phyloP scores from a whole-genome alignment of 1,284 basidiomycete species.

The Chalciporus sp. region DNA sequence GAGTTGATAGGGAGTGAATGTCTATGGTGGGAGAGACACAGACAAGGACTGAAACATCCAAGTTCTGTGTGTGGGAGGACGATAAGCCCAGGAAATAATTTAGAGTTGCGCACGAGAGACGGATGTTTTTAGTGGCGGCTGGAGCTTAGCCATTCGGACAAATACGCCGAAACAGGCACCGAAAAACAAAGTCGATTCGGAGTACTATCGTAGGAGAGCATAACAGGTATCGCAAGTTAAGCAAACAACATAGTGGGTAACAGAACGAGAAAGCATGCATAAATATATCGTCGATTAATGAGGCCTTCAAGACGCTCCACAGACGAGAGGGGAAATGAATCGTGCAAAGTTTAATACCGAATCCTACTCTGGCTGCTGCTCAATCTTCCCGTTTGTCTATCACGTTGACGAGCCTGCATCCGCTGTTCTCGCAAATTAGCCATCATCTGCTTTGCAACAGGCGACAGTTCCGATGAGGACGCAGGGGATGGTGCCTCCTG shows the following conservation, averaged over 20 bases:
- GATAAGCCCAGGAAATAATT: not conserved
- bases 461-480: conserved; percentile 73
- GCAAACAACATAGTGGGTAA: conserved; percentile 11
- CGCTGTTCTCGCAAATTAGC: conserved; percentile 58
- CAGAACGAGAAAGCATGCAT: conserved; percentile 11
- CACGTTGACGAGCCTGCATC: conserved; percentile 44
- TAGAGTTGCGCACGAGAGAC: not conserved
- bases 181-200: not conserved
- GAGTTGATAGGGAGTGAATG: not conserved
- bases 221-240: conserved; percentile 2
- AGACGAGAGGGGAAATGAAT: not conserved
- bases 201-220: not conserved
- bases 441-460: conserved; percentile 68
- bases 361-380: conserved; percentile 33
- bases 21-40: not conserved
- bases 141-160: not conserved
- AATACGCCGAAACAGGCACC: not conserved
- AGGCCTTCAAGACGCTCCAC: conserved; percentile 8
- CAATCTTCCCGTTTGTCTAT: conserved; percentile 35
- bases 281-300: conserved; percentile 21
- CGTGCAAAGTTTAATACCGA: conserved; percentile 25
- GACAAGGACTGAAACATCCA: too few relatives aligned
- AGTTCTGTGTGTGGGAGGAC: not conserved
- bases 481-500: conserved; percentile 55
- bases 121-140: not conserved